Evolutionary conservation across 176 grass and related monocot species (phyloP).

Genomic region (Eragrostis curvula): DNA sequence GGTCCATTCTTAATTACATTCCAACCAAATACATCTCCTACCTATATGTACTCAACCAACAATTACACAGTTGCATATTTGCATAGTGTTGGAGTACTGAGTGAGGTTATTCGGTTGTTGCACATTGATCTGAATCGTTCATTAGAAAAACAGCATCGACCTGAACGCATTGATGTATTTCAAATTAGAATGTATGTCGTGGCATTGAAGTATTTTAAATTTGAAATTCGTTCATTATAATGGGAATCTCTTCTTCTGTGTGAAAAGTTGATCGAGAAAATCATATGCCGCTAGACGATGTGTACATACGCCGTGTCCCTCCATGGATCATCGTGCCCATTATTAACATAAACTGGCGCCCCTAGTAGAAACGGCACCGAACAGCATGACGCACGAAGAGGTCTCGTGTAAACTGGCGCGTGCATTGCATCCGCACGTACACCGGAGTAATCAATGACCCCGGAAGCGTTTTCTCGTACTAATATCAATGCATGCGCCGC

Average conservation of each 20-base stretch:
- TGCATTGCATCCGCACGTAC: neutral
- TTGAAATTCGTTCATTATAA: too few relatives aligned
- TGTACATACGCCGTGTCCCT: neutral
- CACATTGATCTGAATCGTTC: too few relatives aligned
- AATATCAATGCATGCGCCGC: neutral
- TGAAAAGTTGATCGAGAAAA: neutral
- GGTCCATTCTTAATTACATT: too few relatives aligned
- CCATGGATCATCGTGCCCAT: neutral
- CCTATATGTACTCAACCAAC: too few relatives aligned
- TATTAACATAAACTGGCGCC: neutral
- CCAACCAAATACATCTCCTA: too few relatives aligned
- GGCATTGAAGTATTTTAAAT: too few relatives aligned
- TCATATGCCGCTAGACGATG: neutral
- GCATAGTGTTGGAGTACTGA: too few relatives aligned
- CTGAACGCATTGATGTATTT: too few relatives aligned
- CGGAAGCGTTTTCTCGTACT: neutral
- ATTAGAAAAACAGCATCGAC: too few relatives aligned
- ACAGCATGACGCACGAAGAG: neutral
- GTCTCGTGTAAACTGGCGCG: neutral
- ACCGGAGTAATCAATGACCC: conserved; percentile 1
- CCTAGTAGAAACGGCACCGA: neutral
- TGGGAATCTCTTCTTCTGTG: neutral
- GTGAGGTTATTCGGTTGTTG: too few relatives aligned
- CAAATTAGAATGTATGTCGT: too few relatives aligned
- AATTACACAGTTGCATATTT: too few relatives aligned